Base-by-base conservation (phyloP, 805 yeast species). In the Metschnikowia kofuensis region DNA sequence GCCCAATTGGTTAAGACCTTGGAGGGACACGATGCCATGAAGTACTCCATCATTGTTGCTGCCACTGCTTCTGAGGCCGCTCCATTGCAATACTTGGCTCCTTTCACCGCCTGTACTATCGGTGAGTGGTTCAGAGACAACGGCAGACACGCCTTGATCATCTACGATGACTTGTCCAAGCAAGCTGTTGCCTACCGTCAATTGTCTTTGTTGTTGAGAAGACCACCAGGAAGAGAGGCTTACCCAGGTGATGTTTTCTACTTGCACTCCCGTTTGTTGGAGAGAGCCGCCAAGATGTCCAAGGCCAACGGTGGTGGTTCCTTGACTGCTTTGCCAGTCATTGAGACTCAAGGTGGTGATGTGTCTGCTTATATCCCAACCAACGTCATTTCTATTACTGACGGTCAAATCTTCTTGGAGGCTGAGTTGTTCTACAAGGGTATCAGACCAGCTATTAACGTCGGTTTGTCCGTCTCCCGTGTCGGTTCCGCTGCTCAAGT, bases 121-220 rank as follows among this genome's bases (percentile, higher is more conserved):
- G 97, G 98, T 82, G 99, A 94, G 83, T 94, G 99, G 99, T 94
- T 94, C 95, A 89, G 99, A 85, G 99, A 94, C 84, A 94, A 92
- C 78, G 97, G 96, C 74, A 88, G 78, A 76, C 98, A 94, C 78
- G 95, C 98, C 66, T 81, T 92, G 79, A 94, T 92, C 76, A 79
- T 89, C 85, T 92, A 81, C 79, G 98, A 92, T 76, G 98, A 92
- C 79, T 85, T 92, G 80, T 92, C 98, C 71, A 92, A 92, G 83
- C 98, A 92, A 82, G 98, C 98, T 62, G 98, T 92, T 74, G 98
- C 98, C 64, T 92, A 92, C 89, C 95, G 98, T 84, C 98, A 92
- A 83, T 86, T 92, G 81, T 92, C 98, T 57, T 84, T 92, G 75
- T 80, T 91, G 76, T 84, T 90, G 79, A 89, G 97, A 83, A 87